Evolutionary conservation across 495 filamentous ascomycete species (phyloP), one percentile per base, ranked within the genome.

Genomic region (Aspergillus sparsus): DNA sequence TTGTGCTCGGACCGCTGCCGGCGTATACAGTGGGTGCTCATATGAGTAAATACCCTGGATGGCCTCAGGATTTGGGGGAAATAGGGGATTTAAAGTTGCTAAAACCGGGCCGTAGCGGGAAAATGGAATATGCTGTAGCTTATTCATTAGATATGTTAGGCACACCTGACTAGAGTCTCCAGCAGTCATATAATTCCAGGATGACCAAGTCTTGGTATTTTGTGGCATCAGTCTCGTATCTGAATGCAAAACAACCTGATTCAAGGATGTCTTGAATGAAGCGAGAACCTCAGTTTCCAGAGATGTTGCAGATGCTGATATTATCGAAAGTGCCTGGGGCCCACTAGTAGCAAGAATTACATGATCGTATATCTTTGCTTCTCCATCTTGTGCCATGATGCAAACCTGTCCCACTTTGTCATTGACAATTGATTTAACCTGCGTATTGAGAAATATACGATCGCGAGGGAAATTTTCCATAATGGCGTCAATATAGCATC

Each of bases 111-210:
- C 55, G 34, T 49, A 58, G 16, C 8, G 35, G 31, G 55, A 42
- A 6, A 10, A 18, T 6, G 55, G 45, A 2, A 39, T 15, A 34
- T 18, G 12, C 11, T 51, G 45, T n/a, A 49, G 32, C 18, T 18
- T 50, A 44, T 58, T 58, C 44, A 51, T 50, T 44, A 27, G 21
- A 46, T 58, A 58, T 5, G 55, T 58, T 3, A 58, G 31, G n/a
- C n/a, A 50, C 1, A 58, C 55, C 32, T 58, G 55, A n/a, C 15
- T 49, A 8, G 54, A 9, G 33, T 49, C 8, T 5, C 32, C 15
- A 9, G 31, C 9, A 16, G 32, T 58, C 2, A 50, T n/a, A 31
- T 58, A 58, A 35, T 58, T 58, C 55, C 55, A 58, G 37, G 55
- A 50, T 2, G 45, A 47, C 45, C 45, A 51, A 33, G 35, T 39